These are phyloP conservation scores for Tetracentron sinense DNA, from an alignment of 164 flowering plant species.

Conservation along the genomic window DNA sequence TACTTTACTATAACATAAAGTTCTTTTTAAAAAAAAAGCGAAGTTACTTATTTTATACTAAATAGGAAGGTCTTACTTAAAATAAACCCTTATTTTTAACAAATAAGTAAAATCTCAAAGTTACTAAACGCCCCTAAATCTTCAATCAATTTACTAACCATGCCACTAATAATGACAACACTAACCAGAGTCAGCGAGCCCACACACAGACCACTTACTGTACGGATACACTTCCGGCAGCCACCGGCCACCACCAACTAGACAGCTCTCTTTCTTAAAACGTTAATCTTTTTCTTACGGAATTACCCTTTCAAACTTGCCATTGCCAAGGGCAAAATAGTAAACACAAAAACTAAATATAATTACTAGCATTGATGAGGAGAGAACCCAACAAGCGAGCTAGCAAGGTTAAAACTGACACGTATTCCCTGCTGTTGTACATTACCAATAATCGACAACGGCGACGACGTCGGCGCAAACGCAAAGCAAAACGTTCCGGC, in stretches of 20 bases:
- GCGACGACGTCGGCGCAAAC: conserved; percentile 77
- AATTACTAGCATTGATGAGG: conserved; percentile 53
- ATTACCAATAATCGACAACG: conserved; percentile 77
- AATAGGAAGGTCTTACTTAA: too few species aligned
- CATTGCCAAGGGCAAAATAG: too few species aligned
- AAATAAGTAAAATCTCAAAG: too few species aligned
- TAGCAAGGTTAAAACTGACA: conserved; percentile 60
- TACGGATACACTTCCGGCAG: background rate
- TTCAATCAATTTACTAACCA: conserved; percentile 14
- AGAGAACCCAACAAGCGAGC: conserved; percentile 55
- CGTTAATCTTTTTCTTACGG: too few species aligned
- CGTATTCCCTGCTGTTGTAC: conserved; percentile 98
- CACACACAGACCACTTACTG: too few species aligned
- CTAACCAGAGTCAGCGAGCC: background rate
- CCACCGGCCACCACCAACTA: background rate
- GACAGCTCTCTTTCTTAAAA: too few species aligned
- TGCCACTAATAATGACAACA: background rate
- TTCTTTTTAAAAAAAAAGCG: too few species aligned
- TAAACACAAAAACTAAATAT: background rate
- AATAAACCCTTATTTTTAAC: too few species aligned
- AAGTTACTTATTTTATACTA: too few species aligned
- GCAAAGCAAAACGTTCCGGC: conserved; percentile 84
- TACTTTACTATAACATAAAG: too few species aligned
- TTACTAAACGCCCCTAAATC: too few species aligned
- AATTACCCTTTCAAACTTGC: too few species aligned